A percentile compares a stretch with the other conserved stretches of the same genome.
These are phyloP conservation scores for Isatis lusitanica DNA, from an alignment of 441 rosid species.

Conservation along the genomic window DNA sequence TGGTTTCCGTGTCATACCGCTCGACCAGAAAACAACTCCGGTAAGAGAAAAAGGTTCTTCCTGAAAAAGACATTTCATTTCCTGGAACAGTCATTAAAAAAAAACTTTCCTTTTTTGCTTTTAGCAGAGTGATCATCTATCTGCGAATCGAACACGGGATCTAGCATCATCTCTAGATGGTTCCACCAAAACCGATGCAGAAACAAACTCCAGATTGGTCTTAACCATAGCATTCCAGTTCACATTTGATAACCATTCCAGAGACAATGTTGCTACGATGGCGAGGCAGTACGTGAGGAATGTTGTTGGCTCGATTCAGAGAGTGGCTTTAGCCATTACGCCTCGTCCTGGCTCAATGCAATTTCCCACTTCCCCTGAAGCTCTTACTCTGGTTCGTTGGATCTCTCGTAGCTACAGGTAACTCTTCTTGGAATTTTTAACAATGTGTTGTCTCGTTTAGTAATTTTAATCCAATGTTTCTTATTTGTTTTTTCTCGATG, in stretches of 20 bases:
- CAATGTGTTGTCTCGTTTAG: not conserved
- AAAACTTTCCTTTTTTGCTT: not conserved
- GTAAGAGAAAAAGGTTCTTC: constrained; percentile 13
- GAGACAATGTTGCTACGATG: constrained; percentile 81
- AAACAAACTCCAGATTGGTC: constrained; percentile 62
- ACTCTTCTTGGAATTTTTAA: not conserved
- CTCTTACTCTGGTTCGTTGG: constrained; percentile 82
- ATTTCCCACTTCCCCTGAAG: constrained; percentile 79
- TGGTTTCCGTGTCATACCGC: constrained; percentile 81
- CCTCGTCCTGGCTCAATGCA: constrained; percentile 59
- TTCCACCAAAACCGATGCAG: constrained; percentile 50
- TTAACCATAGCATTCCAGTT: constrained; percentile 88
- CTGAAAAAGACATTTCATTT: not conserved
- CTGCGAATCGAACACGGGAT: constrained; percentile 68
- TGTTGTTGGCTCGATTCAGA: constrained; percentile 81
- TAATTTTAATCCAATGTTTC: not conserved
- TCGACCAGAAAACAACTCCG: constrained; percentile 66
- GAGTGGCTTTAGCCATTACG: constrained; percentile 89
- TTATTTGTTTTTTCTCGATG: not conserved
- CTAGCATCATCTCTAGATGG: constrained; percentile 81
- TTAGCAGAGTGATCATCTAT: constrained; percentile 55
- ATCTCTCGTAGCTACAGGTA: constrained; percentile 82
- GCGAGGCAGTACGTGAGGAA: constrained; percentile 84
- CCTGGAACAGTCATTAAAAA: not conserved
- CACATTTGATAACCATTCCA: constrained; percentile 66